These are phyloP conservation scores for Orychophragmus violaceus DNA, from an alignment of 345 rosid genomes.

Conservation along the genomic window DNA sequence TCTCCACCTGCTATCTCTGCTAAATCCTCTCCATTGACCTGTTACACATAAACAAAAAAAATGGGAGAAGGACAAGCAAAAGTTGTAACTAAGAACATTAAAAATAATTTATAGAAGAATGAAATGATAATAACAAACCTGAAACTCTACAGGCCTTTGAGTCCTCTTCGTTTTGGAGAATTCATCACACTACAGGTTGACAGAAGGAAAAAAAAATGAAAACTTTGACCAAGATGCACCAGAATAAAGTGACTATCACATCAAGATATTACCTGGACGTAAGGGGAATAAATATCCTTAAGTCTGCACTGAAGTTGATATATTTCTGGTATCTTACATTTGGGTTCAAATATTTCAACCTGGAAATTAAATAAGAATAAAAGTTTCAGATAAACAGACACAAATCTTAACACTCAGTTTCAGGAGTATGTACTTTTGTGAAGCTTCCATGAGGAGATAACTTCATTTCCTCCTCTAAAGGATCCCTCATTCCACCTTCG, in stretches of 20 bases:
- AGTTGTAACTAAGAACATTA: background rate
- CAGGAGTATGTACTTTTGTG: slow-evolving; percentile 30
- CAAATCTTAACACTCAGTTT: background rate
- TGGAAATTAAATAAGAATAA: slow-evolving; percentile 14
- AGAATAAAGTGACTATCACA: background rate
- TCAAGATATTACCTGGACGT: slow-evolving; percentile 51
- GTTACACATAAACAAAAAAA: background rate
- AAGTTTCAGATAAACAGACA: background rate
- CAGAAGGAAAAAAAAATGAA: background rate
- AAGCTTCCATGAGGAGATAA: slow-evolving; percentile 60
- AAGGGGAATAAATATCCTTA: slow-evolving; percentile 82
- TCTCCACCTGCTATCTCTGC: slow-evolving; percentile 59
- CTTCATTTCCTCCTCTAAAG: slow-evolving; percentile 40
- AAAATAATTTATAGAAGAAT: no score
- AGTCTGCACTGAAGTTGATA: slow-evolving; percentile 50
- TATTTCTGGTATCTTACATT: slow-evolving; percentile 24
- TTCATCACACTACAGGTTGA: slow-evolving; percentile 51
- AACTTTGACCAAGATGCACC: background rate
- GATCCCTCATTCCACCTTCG: slow-evolving; percentile 54
- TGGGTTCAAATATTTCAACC: slow-evolving; percentile 53
- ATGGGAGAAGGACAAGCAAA: background rate
- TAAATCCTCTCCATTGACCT: slow-evolving; percentile 60
- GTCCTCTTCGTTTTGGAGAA: slow-evolving; percentile 44
- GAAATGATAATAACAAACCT: slow-evolving; percentile 27
- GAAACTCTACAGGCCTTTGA: slow-evolving; percentile 46